phyloP scores from a whole-genome alignment of 495 filamentous ascomycete species.

The Penicillium arizonense region DNA sequence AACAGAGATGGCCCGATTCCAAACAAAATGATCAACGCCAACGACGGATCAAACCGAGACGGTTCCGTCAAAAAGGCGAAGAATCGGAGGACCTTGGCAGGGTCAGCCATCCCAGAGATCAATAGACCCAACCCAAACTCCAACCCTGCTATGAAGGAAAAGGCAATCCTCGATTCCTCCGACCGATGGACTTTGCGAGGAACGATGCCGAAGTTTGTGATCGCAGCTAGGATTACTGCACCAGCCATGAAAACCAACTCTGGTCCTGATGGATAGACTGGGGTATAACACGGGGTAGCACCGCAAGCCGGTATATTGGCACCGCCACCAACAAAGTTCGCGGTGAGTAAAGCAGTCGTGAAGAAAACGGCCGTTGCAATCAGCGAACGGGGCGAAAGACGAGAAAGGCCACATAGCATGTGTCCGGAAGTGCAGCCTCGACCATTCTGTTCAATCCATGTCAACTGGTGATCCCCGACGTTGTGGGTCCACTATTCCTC shows the following conservation, averaged over 20 bases:
- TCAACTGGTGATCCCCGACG: slow-evolving; percentile 1
- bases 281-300: slow-evolving; percentile 47
- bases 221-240: slow-evolving; percentile 27
- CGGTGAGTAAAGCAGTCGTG: slow-evolving; percentile 47
- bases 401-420: slow-evolving; percentile 58
- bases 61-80: slow-evolving; percentile 45
- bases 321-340: slow-evolving; percentile 34
- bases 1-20: slow-evolving; percentile 47
- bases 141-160: slow-evolving; percentile 45
- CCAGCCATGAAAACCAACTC: slow-evolving; percentile 37
- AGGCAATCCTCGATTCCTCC: slow-evolving; percentile 24
- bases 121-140: slow-evolving; percentile 55
- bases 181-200: slow-evolving; percentile 28
- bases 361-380: slow-evolving; percentile 57
- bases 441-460: slow-evolving; percentile 34
- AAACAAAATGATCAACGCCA: slow-evolving; percentile 50
- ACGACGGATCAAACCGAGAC: slow-evolving; percentile 51
- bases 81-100: slow-evolving; percentile 54
- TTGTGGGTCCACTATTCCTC: slow-evolving; percentile 3
- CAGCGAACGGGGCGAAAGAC: slow-evolving; percentile 49
- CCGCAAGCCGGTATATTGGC: slow-evolving; percentile 36
- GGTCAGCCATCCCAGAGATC: slow-evolving; percentile 54
- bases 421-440: slow-evolving; percentile 61
- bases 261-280: slow-evolving; percentile 39
- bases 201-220: slow-evolving; percentile 32